A percentile compares a stretch with the other conserved stretches of the same genome.
phyloP scores from a whole-genome alignment of 179 eudicot genomes.

The Kewa caespitosa region DNA sequence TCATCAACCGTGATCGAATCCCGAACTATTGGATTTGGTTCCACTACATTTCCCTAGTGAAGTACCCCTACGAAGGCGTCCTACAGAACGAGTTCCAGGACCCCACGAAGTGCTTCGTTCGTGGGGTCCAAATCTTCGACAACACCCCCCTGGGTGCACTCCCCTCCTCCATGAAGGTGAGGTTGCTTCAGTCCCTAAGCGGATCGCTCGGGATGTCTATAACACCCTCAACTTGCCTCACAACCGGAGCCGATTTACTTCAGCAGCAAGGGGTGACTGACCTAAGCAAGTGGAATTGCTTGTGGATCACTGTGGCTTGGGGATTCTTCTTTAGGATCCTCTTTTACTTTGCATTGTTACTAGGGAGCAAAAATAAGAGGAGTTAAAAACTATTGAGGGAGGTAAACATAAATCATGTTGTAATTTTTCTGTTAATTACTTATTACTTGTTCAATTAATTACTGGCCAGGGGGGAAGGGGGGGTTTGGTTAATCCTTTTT shows the following conservation, averaged over 20 bases:
- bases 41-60: constrained; percentile 57
- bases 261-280: constrained; percentile 57
- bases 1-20: constrained; percentile 55
- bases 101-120: constrained; percentile 49
- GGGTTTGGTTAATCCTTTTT: constrained; percentile 13
- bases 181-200: constrained; percentile 41
- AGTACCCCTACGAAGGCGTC: constrained; percentile 63
- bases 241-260: constrained; percentile 51
- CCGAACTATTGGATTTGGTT: constrained; percentile 69
- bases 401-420: background rate
- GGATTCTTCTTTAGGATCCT: constrained; percentile 66
- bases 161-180: constrained; percentile 38
- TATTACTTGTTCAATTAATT: background rate
- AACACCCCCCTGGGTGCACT: constrained; percentile 47
- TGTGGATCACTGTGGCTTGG: constrained; percentile 65
- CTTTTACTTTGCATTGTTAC: constrained; percentile 55
- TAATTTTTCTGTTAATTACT: background rate
- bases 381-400: constrained; percentile 25
- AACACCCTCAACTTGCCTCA: constrained; percentile 47
- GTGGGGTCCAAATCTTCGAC: constrained; percentile 59
- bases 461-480: background rate
- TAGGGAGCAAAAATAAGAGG: constrained; percentile 68
- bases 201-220: constrained; percentile 46
- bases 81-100: constrained; percentile 53
- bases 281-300: constrained; percentile 52